Percentiles rank a stretch among this genome's conserved stretches.
These are phyloP conservation scores for Tetrahymena thermophila DNA, from an alignment of 73 alveolate genomes.

Conservation along the genomic window DNA sequence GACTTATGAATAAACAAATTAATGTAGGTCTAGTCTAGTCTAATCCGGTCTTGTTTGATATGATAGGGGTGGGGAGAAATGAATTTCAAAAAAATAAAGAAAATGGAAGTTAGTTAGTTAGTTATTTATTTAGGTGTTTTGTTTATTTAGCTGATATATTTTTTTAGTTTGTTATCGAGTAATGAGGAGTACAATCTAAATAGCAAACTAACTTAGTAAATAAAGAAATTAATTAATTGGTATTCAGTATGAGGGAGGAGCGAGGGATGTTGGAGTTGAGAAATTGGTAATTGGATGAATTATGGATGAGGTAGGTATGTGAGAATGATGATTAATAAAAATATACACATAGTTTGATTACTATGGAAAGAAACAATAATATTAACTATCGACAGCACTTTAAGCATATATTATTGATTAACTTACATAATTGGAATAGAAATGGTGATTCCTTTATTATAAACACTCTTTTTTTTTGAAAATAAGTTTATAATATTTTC, in stretches of 20 bases:
- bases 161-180: neutral
- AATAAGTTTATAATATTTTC: neutral
- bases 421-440: neutral
- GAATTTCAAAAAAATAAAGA: neutral
- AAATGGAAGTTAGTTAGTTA: neutral
- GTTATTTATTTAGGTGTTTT: neutral
- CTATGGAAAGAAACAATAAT: neutral
- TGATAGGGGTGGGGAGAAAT: neutral
- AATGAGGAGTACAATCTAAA: neutral
- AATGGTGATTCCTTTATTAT: neutral
- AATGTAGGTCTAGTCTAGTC: neutral
- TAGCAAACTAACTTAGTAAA: too few relatives aligned
- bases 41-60: neutral
- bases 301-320: too few relatives aligned
- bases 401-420: neutral
- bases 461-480: neutral
- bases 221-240: too few relatives aligned
- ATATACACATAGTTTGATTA: neutral
- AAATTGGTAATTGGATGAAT: too few relatives aligned
- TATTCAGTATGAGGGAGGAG: neutral
- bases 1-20: neutral
- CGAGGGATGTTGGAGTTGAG: neutral
- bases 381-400: neutral
- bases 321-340: neutral
- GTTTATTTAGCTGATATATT: neutral